A percentile compares a stretch with the other conserved stretches of the same genome.
These are phyloP conservation scores for Claviceps quebecensis DNA, from an alignment of 2,329 filamentous ascomycete genomes.

Conservation along the genomic window DNA sequence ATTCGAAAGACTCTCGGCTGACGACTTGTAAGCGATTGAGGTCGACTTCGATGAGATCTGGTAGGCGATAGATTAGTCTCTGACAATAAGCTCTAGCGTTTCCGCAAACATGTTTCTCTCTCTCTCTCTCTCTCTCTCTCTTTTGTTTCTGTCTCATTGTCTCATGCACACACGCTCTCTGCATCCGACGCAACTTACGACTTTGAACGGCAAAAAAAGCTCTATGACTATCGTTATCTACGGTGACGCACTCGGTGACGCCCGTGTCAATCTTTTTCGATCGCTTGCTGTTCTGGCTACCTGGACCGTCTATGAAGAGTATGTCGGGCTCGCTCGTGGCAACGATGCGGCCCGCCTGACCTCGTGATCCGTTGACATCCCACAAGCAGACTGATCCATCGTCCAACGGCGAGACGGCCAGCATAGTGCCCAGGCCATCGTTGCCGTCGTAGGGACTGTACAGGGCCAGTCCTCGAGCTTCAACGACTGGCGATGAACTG, in stretches of 20 bases:
- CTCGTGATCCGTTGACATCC: constrained; percentile 51
- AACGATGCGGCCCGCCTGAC: constrained; percentile 46
- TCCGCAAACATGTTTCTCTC: neutral
- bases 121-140: neutral
- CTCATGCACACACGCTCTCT: neutral
- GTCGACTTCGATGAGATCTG: constrained; percentile 65
- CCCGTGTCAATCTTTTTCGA: constrained; percentile 57
- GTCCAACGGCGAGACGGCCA: constrained; percentile 65
- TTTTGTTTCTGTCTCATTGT: no score
- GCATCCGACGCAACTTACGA: constrained; percentile 27
- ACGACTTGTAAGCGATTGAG: constrained; percentile 57
- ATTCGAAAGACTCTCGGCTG: constrained; percentile 59
- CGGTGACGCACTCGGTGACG: constrained; percentile 69
- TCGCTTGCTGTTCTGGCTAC: constrained; percentile 28
- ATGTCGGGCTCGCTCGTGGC: constrained; percentile 53
- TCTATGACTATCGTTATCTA: constrained; percentile 52
- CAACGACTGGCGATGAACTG: constrained; percentile 34
- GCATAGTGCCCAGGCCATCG: constrained; percentile 26
- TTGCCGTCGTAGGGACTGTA: constrained; percentile 40
- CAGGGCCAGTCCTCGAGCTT: constrained; percentile 61
- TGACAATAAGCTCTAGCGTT: neutral
- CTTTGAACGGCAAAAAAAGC: constrained; percentile 73
- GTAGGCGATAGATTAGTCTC: neutral
- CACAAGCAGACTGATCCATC: constrained; percentile 81
- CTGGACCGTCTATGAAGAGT: constrained; percentile 42